Conservation (phyloP, 2,329 filamentous ascomycete species). For the Colletotrichum tamarilloi region DNA sequence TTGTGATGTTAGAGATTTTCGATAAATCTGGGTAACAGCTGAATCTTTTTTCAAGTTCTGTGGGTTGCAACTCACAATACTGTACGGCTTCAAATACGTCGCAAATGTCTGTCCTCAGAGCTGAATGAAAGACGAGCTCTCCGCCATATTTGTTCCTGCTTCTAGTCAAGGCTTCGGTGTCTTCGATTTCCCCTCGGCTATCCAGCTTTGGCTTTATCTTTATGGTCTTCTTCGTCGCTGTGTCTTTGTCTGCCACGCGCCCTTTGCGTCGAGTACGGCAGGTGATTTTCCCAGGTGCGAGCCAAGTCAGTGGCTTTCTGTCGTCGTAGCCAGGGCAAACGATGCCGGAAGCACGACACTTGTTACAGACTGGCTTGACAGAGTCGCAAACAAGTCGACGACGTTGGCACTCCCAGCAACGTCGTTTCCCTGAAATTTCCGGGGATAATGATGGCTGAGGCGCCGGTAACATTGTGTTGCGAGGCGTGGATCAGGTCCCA, state of each 20-base stretch:
- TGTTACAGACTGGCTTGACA: slow-evolving; percentile 47
- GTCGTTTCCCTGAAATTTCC: slow-evolving; percentile 33
- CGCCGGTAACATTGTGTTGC: neutral
- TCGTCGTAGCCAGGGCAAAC: slow-evolving; percentile 53
- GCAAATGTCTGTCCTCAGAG: slow-evolving; percentile 28
- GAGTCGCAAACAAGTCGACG: slow-evolving; percentile 53
- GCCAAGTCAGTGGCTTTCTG: slow-evolving; percentile 51
- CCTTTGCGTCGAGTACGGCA: slow-evolving; percentile 40
- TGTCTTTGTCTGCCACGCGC: neutral
- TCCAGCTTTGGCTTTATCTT: neutral
- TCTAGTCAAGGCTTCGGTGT: neutral
- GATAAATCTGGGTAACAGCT: neutral
- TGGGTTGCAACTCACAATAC: slow-evolving; percentile 28
- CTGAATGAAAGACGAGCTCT: slow-evolving; percentile 7
- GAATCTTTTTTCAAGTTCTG: neutral
- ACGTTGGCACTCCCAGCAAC: slow-evolving; percentile 57
- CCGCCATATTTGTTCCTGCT: neutral
- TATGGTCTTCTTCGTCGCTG: neutral
- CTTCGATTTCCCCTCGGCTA: neutral
- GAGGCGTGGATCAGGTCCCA: neutral
- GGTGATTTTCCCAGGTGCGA: slow-evolving; percentile 50
- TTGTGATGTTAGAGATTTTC: neutral
- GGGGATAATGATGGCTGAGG: neutral
- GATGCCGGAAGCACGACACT: slow-evolving; percentile 46
- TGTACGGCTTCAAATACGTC: slow-evolving; percentile 32